A percentile compares a stretch with the other conserved stretches of the same genome.
phyloP scores from a whole-genome alignment of 78 protist species.

The Cyanophora paradoxa region DNA sequence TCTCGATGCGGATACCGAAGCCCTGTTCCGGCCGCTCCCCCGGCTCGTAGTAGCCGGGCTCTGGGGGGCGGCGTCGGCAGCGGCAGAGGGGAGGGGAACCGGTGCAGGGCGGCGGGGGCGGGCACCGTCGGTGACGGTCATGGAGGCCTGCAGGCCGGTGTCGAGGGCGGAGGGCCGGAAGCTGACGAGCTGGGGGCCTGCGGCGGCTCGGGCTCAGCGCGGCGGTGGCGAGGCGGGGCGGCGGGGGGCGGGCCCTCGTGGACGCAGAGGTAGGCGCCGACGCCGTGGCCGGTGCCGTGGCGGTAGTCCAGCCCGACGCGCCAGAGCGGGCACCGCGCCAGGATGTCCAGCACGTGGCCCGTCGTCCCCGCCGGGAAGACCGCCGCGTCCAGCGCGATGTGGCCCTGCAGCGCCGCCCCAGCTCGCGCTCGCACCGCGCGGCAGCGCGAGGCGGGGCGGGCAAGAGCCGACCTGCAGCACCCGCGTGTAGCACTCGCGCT shows the following conservation, averaged over 20 bases:
- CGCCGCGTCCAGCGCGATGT: constrained; percentile 55
- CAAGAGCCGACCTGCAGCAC: constrained; percentile 53
- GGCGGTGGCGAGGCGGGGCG: background rate
- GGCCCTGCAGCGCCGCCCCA: constrained; percentile 48
- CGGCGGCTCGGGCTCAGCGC: background rate
- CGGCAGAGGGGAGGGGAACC: background rate
- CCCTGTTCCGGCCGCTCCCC: constrained; percentile 32
- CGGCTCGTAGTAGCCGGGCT: constrained; percentile 8
- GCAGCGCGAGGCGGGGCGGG: background rate
- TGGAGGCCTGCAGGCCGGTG: background rate
- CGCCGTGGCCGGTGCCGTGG: constrained; percentile 97
- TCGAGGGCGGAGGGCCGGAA: background rate
- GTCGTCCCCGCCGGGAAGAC: constrained; percentile 72
- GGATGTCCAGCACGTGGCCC: constrained; percentile 18
- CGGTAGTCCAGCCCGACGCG: constrained; percentile 34
- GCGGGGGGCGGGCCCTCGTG: constrained; percentile 76
- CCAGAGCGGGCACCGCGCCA: constrained; percentile 36
- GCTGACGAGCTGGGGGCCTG: no score
- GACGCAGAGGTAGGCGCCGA: constrained; percentile 83
- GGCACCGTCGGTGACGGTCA: background rate
- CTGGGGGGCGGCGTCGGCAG: background rate
- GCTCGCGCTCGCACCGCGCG: background rate
- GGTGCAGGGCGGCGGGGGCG: background rate
- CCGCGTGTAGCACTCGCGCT: constrained; percentile 63
- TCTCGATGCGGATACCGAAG: constrained; percentile 93